Evolutionary conservation across 352 stramenopile species (phyloP).

Genomic region (Phytophthora brassicae): DNA sequence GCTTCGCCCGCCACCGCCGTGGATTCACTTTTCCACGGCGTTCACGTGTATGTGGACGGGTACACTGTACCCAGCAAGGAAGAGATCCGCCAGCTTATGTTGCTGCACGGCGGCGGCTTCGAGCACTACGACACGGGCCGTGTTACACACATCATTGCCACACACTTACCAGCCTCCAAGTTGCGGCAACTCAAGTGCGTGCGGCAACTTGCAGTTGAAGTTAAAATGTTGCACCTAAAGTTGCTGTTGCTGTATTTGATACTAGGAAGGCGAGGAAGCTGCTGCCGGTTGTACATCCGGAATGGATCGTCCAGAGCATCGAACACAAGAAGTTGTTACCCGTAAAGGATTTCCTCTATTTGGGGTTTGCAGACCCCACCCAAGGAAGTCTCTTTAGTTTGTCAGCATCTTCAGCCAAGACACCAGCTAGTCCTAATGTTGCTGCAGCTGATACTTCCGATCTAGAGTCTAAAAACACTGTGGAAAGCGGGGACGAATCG

Average conservation of each 20-base stretch:
- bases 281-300: conserved; percentile 81
- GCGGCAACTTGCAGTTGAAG: conserved; percentile 18
- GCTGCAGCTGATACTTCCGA: conserved; percentile 10
- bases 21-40: conserved; percentile 59
- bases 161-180: conserved; percentile 83
- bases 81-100: conserved; percentile 79
- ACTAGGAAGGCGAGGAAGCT: conserved; percentile 58
- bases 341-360: conserved; percentile 82
- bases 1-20: too few relatives aligned
- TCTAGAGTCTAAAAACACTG: conserved; percentile 6
- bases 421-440: neutral
- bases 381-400: conserved; percentile 47
- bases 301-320: conserved; percentile 93
- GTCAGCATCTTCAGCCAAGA: neutral
- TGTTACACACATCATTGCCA: conserved; percentile 90
- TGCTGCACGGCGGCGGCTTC: conserved; percentile 80
- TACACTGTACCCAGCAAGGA: conserved; percentile 85
- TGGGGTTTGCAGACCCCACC: conserved; percentile 76
- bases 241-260: conserved; percentile 3
- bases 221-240: neutral
- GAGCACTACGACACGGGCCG: conserved; percentile 86
- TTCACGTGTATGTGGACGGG: conserved; percentile 88
- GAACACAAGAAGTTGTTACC: conserved; percentile 67
- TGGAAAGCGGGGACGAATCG: neutral
- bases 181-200: conserved; percentile 80